Evolutionary conservation across 345 rosid species (phyloP).

Genomic region (Aegle marmelos): DNA sequence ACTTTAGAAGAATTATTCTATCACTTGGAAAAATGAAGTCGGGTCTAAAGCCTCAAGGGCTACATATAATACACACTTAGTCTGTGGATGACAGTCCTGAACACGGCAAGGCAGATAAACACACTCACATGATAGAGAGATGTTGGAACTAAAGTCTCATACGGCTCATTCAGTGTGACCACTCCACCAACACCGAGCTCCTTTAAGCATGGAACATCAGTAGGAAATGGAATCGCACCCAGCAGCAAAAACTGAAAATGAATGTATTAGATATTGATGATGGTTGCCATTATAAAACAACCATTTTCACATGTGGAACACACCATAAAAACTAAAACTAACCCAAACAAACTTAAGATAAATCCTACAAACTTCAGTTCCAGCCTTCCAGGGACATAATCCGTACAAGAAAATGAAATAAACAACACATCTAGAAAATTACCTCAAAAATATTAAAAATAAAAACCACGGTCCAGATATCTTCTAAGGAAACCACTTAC

Average conservation of each 20-base stretch:
- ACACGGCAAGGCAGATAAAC: not conserved
- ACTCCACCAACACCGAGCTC: conserved; percentile 75
- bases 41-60: conserved; percentile 75
- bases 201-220: conserved; percentile 69
- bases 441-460: not conserved
- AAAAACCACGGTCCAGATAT: not conserved
- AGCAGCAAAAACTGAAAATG: conserved; percentile 56
- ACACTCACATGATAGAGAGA: conserved; percentile 61
- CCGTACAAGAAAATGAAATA: not conserved
- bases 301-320: not conserved
- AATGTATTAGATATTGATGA: conserved; percentile 5
- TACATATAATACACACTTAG: conserved; percentile 14
- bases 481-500: not conserved
- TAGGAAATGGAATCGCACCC: conserved; percentile 83
- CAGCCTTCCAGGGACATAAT: not conserved
- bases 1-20: not conserved
- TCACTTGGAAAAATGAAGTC: conserved; percentile 1
- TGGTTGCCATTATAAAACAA: not conserved
- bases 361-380: not conserved
- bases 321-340: not conserved
- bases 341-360: not conserved
- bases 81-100: conserved; percentile 3
- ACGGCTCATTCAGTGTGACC: conserved; percentile 71
- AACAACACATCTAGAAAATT: not conserved
- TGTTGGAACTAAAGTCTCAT: conserved; percentile 85